Evolutionary conservation across 1,284 basidiomycete species (phyloP), one percentile per base, ranked within the genome.

Genomic region (Blastosporella zonata): DNA sequence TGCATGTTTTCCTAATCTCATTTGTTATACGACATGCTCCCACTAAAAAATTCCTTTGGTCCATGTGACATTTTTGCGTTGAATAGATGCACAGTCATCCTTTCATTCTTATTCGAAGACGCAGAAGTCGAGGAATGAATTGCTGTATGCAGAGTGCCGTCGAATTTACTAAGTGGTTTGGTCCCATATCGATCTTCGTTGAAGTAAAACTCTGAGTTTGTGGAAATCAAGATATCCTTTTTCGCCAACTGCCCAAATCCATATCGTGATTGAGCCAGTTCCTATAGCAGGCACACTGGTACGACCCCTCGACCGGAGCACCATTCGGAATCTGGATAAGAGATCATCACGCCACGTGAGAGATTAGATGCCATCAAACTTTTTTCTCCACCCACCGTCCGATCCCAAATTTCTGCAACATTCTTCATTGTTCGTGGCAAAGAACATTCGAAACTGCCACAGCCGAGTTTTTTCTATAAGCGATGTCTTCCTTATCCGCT

Each of bases 21-120:
- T 63, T 60, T 59, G 67, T 62, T 73, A 74, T 73, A 69, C 66
- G 61, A 62, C 70, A 76, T 74, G 70, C 71, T 62, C 56, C 54
- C 49, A 60, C 59, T 59, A 63, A 69, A 69, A 67, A 58, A 58
- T 50, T 27, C 28, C 40, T 18, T 37, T 52, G 36, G 22, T 15
- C 35, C 42, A 27, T 28, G 25, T 10, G 22, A 15, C 36, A 12
- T 37, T 21, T 12, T 12, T 9, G 12, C 34, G 12, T 36, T 18
- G 4, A n/a, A n/a, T n/a, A n/a, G n/a, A n/a, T n/a, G n/a, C n/a
- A n/a, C n/a, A n/a, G n/a, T n/a, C n/a, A n/a, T n/a, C n/a, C n/a
- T n/a, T n/a, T n/a, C n/a, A n/a, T n/a, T n/a, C n/a, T n/a, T n/a
- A n/a, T n/a, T n/a, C n/a, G n/a, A n/a, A n/a, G n/a, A n/a, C n/a